Percentiles rank a stretch among this genome's conserved stretches.
Conservation (phyloP, 73 alveolate species). For the Effrenium voratum region DNA sequence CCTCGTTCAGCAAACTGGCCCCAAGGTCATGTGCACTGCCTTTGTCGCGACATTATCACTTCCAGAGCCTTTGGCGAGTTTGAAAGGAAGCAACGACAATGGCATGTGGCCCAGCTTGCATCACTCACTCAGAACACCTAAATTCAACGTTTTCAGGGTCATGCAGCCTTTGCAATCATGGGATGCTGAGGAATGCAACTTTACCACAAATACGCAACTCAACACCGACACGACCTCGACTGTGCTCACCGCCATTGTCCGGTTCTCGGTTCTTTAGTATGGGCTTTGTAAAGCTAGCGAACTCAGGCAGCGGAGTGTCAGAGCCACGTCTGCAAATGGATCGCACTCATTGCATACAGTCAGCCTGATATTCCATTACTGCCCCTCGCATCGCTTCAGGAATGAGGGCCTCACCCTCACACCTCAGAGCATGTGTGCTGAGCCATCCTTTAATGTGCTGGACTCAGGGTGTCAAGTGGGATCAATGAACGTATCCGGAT, state of each 20-base stretch:
- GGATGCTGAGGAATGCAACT: constrained; percentile 84
- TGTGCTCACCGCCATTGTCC: constrained; percentile 23
- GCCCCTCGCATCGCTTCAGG: not conserved
- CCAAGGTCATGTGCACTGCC: constrained; percentile 72
- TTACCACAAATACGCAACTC: not conserved
- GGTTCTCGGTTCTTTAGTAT: too few relatives aligned
- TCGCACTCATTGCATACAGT: not conserved
- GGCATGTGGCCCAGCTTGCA: too few relatives aligned
- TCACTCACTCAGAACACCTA: too few relatives aligned
- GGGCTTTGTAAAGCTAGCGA: too few relatives aligned
- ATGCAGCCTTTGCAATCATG: too few relatives aligned
- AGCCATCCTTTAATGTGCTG: constrained; percentile 20
- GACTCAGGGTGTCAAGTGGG: too few relatives aligned
- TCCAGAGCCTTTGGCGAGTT: constrained; percentile 43
- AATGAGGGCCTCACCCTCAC: constrained; percentile 60
- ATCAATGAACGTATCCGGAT: too few relatives aligned
- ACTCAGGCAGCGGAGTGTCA: constrained; percentile 77
- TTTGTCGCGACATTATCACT: constrained; percentile 48
- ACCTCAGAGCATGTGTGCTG: constrained; percentile 37
- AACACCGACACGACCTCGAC: constrained; percentile 33
- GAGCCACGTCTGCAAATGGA: constrained; percentile 28
- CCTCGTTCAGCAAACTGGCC: too few relatives aligned
- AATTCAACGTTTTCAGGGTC: too few relatives aligned
- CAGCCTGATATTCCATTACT: not conserved
- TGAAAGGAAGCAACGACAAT: too few relatives aligned